Conservation (phyloP, 768 basidiomycete species). For the Boletus bicolor region DNA sequence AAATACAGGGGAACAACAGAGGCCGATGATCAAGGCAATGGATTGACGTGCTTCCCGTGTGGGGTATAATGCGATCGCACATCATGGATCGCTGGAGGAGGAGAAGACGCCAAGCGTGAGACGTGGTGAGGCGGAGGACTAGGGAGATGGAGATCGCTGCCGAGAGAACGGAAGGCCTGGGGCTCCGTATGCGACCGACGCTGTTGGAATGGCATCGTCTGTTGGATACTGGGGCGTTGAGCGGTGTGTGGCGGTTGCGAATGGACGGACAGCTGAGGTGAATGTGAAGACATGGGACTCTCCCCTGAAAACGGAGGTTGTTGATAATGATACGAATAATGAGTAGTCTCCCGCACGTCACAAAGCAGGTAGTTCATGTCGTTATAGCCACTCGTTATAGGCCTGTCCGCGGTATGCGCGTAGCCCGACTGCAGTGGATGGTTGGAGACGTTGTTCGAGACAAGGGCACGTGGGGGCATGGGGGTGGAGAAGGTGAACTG, state of each 20-base stretch:
- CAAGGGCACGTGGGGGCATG: slow-evolving; percentile 41
- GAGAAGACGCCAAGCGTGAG: slow-evolving; percentile 44
- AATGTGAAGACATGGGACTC: slow-evolving; percentile 40
- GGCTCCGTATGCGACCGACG: slow-evolving; percentile 59
- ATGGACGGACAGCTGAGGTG: slow-evolving; percentile 40
- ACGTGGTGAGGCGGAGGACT: slow-evolving; percentile 41
- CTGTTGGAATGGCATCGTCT: slow-evolving; percentile 50
- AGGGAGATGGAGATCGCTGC: slow-evolving; percentile 49
- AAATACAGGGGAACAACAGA: slow-evolving; percentile 16
- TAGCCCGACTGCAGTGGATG: slow-evolving; percentile 38
- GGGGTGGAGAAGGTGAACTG: slow-evolving; percentile 42
- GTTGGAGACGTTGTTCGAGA: slow-evolving; percentile 42
- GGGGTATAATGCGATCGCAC: slow-evolving; percentile 37
- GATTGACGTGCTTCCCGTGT: slow-evolving; percentile 47
- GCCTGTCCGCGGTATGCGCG: slow-evolving; percentile 49
- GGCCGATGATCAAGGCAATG: slow-evolving; percentile 40
- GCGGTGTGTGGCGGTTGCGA: slow-evolving; percentile 32
- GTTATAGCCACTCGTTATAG: slow-evolving; percentile 45
- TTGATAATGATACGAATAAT: slow-evolving; percentile 53
- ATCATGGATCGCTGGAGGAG: slow-evolving; percentile 36
- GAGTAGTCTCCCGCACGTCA: slow-evolving; percentile 47
- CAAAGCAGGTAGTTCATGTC: slow-evolving; percentile 44
- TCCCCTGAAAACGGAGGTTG: slow-evolving; percentile 47
- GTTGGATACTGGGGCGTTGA: slow-evolving; percentile 39
- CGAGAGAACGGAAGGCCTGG: slow-evolving; percentile 47